phyloP scores from a whole-genome alignment of 805 yeast genomes.

The Pichia eremophila region DNA sequence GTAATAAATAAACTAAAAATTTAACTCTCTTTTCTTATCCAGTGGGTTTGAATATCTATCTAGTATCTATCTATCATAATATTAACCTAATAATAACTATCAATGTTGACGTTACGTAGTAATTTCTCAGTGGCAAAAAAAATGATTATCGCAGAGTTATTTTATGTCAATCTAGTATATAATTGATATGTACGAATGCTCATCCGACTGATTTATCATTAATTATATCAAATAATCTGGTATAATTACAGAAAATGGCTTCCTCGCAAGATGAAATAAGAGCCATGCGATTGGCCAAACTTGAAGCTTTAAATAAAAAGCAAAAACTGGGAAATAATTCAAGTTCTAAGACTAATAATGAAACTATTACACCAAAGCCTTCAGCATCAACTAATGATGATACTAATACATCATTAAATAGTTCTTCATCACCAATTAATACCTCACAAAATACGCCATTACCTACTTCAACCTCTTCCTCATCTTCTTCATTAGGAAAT shows the following conservation, averaged over 20 bases:
- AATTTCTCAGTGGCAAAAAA: not conserved
- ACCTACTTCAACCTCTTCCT: not conserved
- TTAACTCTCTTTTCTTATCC: not conserved
- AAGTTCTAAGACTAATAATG: too few relatives aligned
- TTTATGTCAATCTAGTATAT: too few relatives aligned
- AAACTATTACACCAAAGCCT: not conserved
- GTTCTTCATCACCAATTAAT: too few relatives aligned
- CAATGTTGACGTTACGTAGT: too few relatives aligned
- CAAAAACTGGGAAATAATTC: constrained; percentile 1
- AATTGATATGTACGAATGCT: too few relatives aligned
- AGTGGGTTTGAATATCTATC: not conserved
- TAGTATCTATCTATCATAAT: not conserved
- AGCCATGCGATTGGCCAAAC: constrained; percentile 42
- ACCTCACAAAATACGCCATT: not conserved
- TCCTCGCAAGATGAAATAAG: constrained; percentile 22
- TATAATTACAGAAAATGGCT: not conserved
- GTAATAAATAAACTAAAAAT: constrained; percentile 1
- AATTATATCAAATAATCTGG: too few relatives aligned
- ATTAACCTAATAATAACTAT: too few relatives aligned
- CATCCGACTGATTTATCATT: too few relatives aligned
- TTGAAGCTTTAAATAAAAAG: constrained; percentile 17
- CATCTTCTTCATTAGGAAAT: not conserved
- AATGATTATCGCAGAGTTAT: not conserved
- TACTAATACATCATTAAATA: not conserved
- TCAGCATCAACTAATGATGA: not conserved